These are phyloP conservation scores for Sphagnum contortum DNA, from an alignment of 225 moss, liverwort and hornwort species.

Conservation along the genomic window DNA sequence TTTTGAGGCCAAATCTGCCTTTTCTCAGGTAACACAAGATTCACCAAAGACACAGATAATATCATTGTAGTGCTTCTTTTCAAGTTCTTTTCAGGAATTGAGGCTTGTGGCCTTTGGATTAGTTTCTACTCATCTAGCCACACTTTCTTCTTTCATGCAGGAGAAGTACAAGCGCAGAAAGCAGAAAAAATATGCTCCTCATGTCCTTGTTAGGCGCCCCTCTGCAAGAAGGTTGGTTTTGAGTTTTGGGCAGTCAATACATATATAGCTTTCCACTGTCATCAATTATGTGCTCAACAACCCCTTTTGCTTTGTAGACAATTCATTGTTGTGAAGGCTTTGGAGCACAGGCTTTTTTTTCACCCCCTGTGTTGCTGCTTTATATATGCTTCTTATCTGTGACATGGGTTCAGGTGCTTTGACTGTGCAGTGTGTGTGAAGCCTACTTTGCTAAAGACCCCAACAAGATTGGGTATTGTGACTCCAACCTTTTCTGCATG, in stretches of 20 bases:
- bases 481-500: conserved; percentile 1
- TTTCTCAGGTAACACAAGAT: conserved; percentile 64
- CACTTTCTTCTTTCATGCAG: conserved; percentile 24
- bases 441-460: conserved; percentile 96
- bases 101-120: not conserved
- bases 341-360: too few relatives aligned
- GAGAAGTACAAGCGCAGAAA: conserved; percentile 97
- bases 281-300: too few relatives aligned
- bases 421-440: conserved; percentile 76
- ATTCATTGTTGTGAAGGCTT: too few relatives aligned
- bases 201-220: conserved; percentile 73
- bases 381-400: too few relatives aligned
- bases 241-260: too few relatives aligned
- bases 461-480: conserved; percentile 70
- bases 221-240: conserved; percentile 70
- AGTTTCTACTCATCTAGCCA: too few relatives aligned
- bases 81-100: not conserved
- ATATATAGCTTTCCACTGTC: too few relatives aligned
- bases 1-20: conserved; percentile 78
- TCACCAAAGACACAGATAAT: not conserved
- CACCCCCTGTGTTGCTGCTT: too few relatives aligned
- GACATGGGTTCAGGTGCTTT: too few relatives aligned
- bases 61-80: not conserved
- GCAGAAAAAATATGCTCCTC: conserved; percentile 95
- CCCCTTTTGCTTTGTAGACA: too few relatives aligned